phyloP scores from a whole-genome alignment of 2,329 filamentous ascomycete genomes.

The Sporothrix brunneoviolacea region DNA sequence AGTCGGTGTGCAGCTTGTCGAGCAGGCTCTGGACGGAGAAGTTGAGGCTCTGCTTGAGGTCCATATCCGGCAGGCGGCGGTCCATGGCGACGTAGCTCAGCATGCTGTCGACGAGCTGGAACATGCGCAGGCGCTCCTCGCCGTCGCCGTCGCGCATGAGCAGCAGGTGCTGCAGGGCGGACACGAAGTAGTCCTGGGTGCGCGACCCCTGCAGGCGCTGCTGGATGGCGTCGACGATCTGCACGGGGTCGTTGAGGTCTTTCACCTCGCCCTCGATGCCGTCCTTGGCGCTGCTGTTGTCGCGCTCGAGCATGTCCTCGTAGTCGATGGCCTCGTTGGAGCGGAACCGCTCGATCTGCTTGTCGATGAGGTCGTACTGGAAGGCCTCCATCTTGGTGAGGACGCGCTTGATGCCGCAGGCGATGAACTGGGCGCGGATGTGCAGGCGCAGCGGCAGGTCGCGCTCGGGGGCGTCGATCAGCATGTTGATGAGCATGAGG shows the following conservation, averaged over 20 bases:
- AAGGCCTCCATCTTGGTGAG: slow-evolving; percentile 96
- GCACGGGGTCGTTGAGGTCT: slow-evolving; percentile 84
- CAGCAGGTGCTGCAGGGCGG: slow-evolving; percentile 88
- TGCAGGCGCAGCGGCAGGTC: slow-evolving; percentile 90
- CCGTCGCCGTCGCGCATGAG: slow-evolving; percentile 86
- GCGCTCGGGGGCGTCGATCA: slow-evolving; percentile 82
- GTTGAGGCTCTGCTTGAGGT: slow-evolving; percentile 94
- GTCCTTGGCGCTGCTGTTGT: slow-evolving; percentile 86
- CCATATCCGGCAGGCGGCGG: slow-evolving; percentile 87
- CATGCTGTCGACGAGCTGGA: slow-evolving; percentile 98
- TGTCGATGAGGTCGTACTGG: slow-evolving; percentile 97
- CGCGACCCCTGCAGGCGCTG: slow-evolving; percentile 74
- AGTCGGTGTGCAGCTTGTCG: slow-evolving; percentile 94
- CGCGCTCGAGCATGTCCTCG: slow-evolving; percentile 89
- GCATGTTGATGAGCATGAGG: slow-evolving; percentile 91
- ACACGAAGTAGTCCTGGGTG: slow-evolving; percentile 92
- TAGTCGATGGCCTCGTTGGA: slow-evolving; percentile 97
- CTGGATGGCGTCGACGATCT: slow-evolving; percentile 92
- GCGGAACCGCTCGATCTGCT: slow-evolving; percentile 90
- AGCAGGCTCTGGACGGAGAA: slow-evolving; percentile 94
- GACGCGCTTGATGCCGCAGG: slow-evolving; percentile 90
- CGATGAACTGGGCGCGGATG: slow-evolving; percentile 91
- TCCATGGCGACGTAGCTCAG: slow-evolving; percentile 99
- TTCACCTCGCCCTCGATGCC: slow-evolving; percentile 78
- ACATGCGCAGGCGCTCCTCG: slow-evolving; percentile 89